These are phyloP conservation scores for Arthrinium phaeospermum DNA, from an alignment of 2,329 filamentous ascomycete species.

Conservation along the genomic window DNA sequence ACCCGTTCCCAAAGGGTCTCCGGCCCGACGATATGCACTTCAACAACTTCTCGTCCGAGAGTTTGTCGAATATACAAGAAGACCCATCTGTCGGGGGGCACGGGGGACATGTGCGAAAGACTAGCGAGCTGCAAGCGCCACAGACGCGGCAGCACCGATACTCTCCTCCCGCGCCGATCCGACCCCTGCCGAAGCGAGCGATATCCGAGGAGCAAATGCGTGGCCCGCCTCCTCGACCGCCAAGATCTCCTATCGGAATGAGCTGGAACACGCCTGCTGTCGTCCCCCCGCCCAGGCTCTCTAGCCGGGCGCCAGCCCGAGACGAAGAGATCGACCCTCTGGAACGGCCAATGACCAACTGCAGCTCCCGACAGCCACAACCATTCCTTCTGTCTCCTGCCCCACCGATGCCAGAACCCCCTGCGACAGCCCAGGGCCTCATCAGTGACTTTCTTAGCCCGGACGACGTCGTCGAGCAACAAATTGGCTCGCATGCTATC, in stretches of 20 bases:
- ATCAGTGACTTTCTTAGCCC: not conserved
- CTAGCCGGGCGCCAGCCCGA: conserved; percentile 57
- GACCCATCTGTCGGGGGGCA: conserved; percentile 32
- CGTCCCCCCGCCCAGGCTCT: conserved; percentile 57
- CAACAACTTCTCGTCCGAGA: conserved; percentile 55
- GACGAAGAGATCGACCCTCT: conserved; percentile 3
- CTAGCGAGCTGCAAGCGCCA: not conserved
- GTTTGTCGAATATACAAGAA: conserved; percentile 36
- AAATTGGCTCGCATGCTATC: conserved; percentile 43
- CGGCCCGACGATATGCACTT: conserved; percentile 51
- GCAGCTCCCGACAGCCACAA: conserved; percentile 21
- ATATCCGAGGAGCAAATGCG: conserved; percentile 58
- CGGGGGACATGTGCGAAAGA: conserved; percentile 25
- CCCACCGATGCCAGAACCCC: conserved; percentile 34
- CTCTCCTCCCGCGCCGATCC: conserved; percentile 39
- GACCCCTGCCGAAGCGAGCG: conserved; percentile 48
- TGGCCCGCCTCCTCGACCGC: conserved; percentile 54
- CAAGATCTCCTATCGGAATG: conserved; percentile 51
- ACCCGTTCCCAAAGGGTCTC: conserved; percentile 43
- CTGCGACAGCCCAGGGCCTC: conserved; percentile 29
- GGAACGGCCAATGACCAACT: conserved; percentile 19
- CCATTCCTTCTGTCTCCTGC: conserved; percentile 26
- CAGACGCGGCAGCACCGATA: conserved; percentile 9
- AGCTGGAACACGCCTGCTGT: conserved; percentile 49
- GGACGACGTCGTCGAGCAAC: not conserved